Evolutionary conservation across 257 asterid species (phyloP).

Genomic region (Echium plantagineum): DNA sequence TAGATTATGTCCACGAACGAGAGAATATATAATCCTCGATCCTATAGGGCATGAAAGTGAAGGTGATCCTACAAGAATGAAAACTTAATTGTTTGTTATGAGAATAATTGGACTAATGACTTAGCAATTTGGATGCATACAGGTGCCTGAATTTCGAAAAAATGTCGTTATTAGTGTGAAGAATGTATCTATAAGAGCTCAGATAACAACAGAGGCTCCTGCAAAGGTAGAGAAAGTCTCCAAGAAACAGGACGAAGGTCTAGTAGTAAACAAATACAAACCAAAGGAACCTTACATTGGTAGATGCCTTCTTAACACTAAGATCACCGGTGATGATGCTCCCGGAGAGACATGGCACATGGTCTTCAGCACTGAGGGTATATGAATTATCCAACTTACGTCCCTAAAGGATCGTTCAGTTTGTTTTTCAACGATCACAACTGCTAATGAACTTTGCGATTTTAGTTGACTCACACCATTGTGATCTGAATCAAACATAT

Average conservation of each 20-base stretch:
- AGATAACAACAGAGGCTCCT: slow-evolving; percentile 88
- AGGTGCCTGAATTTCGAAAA: slow-evolving; percentile 54
- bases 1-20: no score
- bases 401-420: no score
- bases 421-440: no score
- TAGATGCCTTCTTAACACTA: slow-evolving; percentile 84
- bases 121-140: slow-evolving; percentile 6
- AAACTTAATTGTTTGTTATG: neutral
- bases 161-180: slow-evolving; percentile 42
- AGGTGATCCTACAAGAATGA: no score
- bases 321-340: slow-evolving; percentile 96
- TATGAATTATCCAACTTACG: neutral
- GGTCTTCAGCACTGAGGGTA: slow-evolving; percentile 97
- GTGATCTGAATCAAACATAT: no score
- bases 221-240: slow-evolving; percentile 64
- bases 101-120: neutral
- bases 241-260: slow-evolving; percentile 85
- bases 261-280: slow-evolving; percentile 66
- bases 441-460: no score
- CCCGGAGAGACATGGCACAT: slow-evolving; percentile 99
- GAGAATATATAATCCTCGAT: no score
- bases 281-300: slow-evolving; percentile 92
- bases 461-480: no score
- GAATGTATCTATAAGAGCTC: slow-evolving; percentile 61
- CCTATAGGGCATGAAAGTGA: no score